phyloP scores from a whole-genome alignment of 2,329 filamentous ascomycete species.

The Fusarium succisae region DNA sequence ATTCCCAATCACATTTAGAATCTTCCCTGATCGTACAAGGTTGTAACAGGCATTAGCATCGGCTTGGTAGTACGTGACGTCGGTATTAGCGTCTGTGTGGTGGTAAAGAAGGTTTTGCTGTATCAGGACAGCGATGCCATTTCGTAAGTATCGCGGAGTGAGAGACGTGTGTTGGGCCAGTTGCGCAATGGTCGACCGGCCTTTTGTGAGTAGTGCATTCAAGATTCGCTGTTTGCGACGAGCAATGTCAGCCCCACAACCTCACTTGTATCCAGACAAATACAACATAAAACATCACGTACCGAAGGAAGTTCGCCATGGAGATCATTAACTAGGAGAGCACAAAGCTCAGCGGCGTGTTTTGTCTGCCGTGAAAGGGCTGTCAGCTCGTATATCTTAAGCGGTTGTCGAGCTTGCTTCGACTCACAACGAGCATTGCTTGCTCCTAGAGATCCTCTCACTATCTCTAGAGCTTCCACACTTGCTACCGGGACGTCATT shows the following conservation, averaged over 20 bases:
- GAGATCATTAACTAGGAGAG: constrained; percentile 86
- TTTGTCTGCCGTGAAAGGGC: constrained; percentile 61
- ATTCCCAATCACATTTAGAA: constrained; percentile 77
- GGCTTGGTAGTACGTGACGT: constrained; percentile 81
- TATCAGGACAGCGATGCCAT: constrained; percentile 84
- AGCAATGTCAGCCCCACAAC: constrained; percentile 43
- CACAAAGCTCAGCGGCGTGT: constrained; percentile 86
- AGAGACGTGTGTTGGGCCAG: constrained; percentile 79
- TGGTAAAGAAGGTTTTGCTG: constrained; percentile 89
- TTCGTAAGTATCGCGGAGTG: constrained; percentile 77
- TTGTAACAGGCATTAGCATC: constrained; percentile 84
- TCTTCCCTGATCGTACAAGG: constrained; percentile 82
- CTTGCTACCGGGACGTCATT: constrained; percentile 76
- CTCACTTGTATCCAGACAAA: constrained; percentile 4
- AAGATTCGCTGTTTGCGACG: constrained; percentile 77
- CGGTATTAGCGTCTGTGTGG: constrained; percentile 69
- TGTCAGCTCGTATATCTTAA: constrained; percentile 37
- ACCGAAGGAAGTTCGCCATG: constrained; percentile 94
- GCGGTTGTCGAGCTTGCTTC: constrained; percentile 27
- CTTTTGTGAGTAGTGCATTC: constrained; percentile 78
- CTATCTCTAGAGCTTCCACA: constrained; percentile 79
- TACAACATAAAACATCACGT: constrained; percentile 52
- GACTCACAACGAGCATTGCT: constrained; percentile 65
- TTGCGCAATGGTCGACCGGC: constrained; percentile 76
- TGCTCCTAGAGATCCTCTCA: constrained; percentile 80